Base-by-base conservation (phyloP, 2,329 filamentous ascomycete genomes). In the Ophiosphaerella herpotricha region DNA sequence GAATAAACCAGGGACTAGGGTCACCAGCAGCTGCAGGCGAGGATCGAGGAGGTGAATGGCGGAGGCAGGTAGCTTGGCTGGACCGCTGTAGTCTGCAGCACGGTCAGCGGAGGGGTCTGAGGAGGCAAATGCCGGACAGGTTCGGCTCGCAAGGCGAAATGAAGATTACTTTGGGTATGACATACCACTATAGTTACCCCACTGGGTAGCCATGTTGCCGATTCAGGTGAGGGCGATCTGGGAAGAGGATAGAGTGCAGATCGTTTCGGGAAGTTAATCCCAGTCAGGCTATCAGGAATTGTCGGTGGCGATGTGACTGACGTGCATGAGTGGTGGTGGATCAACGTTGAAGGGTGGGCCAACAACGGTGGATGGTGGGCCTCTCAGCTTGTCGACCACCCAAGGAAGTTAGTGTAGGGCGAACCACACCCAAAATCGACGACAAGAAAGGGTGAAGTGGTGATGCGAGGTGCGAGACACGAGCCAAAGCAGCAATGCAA, bases 21-120 rank as follows among this genome's bases (percentile, higher is more conserved):
- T 43, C 39, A 59, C 53, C 43, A 74, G 62, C 54, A 69, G 54
- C 52, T 59, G 47, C 39, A 76, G 61, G 43, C 74, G 71, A 52
- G 62, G 62, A 54, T 76, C 74, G 39, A 62, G 58, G 55, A 74
- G 58, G 56, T 75, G 73, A 41, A 60, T 66, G 37, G 72, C 66
- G 45, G 65, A 64, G 48, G 66, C 68, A 55, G 66, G 64, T 44
- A 64, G 47, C 55, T 69, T 71, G 52, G 71, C 64, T 36, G 66
- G 50, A 39, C 72, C 72, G 49, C 68, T 70, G 53, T 75, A 76
- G 56, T 68, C 71, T 74, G 54, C 29, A 48, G 50, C 43, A 50
- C 39, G 50, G 57, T 63, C 51, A 64, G 61, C 52, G 39, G 13
- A 42, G 35, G 18, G 14, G 34, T 24, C 24, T 31, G 23, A 24